Evolutionary conservation across 306 rosid species (phyloP).

Genomic region (Lagenaria siceraria): DNA sequence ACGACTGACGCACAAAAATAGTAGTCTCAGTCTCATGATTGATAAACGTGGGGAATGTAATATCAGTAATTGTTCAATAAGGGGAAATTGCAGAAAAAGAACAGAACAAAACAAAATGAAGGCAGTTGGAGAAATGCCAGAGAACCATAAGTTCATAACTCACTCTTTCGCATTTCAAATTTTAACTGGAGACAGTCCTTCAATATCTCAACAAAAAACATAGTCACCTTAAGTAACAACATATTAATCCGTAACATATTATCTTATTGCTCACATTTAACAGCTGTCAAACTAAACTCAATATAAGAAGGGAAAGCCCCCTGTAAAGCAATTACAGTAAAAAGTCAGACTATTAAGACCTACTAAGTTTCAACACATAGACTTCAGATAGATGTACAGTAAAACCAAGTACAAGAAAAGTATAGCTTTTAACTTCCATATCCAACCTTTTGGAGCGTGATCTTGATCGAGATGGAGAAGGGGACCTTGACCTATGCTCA

Average conservation of each 20-base stretch:
- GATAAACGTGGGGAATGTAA: neutral
- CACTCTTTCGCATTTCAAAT: neutral
- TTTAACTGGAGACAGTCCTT: neutral
- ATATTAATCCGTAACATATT: neutral
- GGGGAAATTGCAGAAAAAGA: neutral
- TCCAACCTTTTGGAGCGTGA: slow-evolving; percentile 89
- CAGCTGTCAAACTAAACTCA: neutral
- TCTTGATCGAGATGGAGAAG: slow-evolving; percentile 88
- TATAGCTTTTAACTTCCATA: neutral
- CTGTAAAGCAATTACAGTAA: neutral
- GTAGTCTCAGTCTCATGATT: neutral
- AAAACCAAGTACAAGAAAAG: neutral
- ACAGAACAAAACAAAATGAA: neutral
- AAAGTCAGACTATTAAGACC: neutral
- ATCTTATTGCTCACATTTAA: neutral
- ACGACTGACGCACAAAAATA: neutral
- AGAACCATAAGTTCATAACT: neutral
- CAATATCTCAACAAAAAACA: neutral
- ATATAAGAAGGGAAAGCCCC: neutral
- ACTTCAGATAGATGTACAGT: neutral
- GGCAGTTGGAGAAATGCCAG: neutral
- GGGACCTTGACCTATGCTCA: slow-evolving; percentile 64
- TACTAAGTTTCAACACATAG: neutral
- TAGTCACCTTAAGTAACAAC: neutral
- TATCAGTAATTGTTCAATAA: neutral